These are phyloP conservation scores for Thelephora ganbajun DNA, from an alignment of 768 basidiomycete species.

Conservation along the genomic window DNA sequence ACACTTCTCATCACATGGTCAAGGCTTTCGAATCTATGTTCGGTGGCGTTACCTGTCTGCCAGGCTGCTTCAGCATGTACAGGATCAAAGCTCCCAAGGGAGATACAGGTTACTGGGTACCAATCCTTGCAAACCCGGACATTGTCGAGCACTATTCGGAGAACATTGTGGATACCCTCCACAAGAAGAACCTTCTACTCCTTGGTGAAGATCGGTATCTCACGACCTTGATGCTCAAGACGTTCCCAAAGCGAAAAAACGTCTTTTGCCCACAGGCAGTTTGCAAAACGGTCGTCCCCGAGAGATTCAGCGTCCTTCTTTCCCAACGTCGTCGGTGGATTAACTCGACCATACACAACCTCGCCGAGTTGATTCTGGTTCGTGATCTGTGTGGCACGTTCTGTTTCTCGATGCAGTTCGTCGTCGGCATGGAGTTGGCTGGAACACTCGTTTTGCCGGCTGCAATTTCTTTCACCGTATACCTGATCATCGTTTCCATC, in stretches of 20 bases:
- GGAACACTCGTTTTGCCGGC: slow-evolving; percentile 95
- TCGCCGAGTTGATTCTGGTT: slow-evolving; percentile 88
- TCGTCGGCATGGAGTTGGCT: slow-evolving; percentile 94
- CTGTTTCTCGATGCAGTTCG: slow-evolving; percentile 99
- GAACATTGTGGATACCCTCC: slow-evolving; percentile 96
- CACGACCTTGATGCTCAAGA: slow-evolving; percentile 94
- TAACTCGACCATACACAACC: slow-evolving; percentile 96
- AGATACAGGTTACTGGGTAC: slow-evolving; percentile 92
- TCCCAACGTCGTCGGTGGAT: slow-evolving; percentile 99
- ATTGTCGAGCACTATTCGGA: slow-evolving; percentile 98
- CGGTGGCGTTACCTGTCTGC: slow-evolving; percentile 97
- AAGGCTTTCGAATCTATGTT: slow-evolving; percentile 99
- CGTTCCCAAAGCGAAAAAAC: slow-evolving; percentile 99
- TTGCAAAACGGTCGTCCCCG: slow-evolving; percentile 97
- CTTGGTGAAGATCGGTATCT: slow-evolving; percentile 99
- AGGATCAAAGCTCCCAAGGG: slow-evolving; percentile 99
- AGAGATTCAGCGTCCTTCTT: slow-evolving; percentile 85
- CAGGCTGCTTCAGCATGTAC: slow-evolving; percentile 99
- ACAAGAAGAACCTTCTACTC: slow-evolving; percentile 96
- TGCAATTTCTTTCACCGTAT: slow-evolving; percentile 93
- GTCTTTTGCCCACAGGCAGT: slow-evolving; percentile 98
- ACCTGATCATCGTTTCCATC: slow-evolving; percentile 80
- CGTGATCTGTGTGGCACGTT: slow-evolving; percentile 98
- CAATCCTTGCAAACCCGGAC: slow-evolving; percentile 95
- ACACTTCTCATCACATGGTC: slow-evolving; percentile 97